A percentile compares a stretch with the other conserved stretches of the same genome.
phyloP scores from a whole-genome alignment of 106 monocot species.

The Phalaenopsis aphrodite region DNA sequence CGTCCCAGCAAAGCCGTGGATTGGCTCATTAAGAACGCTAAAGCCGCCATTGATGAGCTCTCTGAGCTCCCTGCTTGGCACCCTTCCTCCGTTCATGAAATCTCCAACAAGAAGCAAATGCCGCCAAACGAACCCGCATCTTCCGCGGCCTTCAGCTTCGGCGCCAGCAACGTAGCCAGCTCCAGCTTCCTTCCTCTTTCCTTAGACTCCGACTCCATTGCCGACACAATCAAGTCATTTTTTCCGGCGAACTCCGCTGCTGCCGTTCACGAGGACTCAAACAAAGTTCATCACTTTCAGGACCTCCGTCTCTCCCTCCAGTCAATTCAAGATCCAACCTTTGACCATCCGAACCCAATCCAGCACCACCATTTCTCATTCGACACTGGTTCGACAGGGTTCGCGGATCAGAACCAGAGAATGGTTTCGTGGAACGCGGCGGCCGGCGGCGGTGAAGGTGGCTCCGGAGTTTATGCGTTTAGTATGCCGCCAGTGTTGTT shows the following conservation, averaged over 20 bases:
- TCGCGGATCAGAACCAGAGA: background rate
- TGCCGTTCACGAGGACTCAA: background rate
- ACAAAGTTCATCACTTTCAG: constrained; percentile 6
- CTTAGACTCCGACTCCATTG: background rate
- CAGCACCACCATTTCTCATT: constrained; percentile 5
- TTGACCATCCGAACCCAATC: constrained; percentile 12
- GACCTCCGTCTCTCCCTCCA: constrained; percentile 76
- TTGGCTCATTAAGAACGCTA: constrained; percentile 70
- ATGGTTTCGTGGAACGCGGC: background rate
- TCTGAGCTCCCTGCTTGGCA: constrained; percentile 51
- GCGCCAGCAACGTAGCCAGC: background rate
- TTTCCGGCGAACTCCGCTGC: too few species aligned
- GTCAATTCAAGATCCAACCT: constrained; percentile 40
- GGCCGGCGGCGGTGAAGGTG: constrained; percentile 14
- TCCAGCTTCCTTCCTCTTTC: constrained; percentile 1
- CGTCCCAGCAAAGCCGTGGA: constrained; percentile 80
- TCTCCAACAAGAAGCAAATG: background rate
- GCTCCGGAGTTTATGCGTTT: constrained; percentile 9
- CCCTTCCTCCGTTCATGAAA: constrained; percentile 19
- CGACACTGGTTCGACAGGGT: constrained; percentile 7
- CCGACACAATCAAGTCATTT: background rate
- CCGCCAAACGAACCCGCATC: background rate
- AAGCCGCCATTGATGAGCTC: constrained; percentile 60
- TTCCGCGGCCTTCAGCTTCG: background rate
- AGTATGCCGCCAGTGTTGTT: constrained; percentile 8